Base-by-base conservation (phyloP, 1,284 basidiomycete genomes). In the Ceratobasidium sp. region DNA sequence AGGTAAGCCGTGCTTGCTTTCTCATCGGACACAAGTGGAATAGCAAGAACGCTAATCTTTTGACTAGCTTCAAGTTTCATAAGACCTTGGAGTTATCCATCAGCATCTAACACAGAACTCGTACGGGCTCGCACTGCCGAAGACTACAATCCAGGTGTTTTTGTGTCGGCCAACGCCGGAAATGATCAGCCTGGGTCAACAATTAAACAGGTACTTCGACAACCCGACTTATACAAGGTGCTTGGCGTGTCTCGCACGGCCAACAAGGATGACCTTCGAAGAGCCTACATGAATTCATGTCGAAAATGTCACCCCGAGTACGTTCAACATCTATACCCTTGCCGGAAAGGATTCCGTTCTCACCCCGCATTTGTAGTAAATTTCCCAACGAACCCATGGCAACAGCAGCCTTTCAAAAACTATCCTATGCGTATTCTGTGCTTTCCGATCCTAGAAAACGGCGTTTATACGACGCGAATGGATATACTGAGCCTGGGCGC, bases 221-320 rank as follows among this genome's bases (percentile, higher is more conserved):
- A 80, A 53, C 83, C 82, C 68, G 85, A 92, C 73, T 82, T 94
- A 38, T 94, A 94, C 78, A 79, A 82, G 55, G 87, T 94, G 34
- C 83, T 94, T 6, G 91, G 89, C 8, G 77, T 93, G 12, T 75
- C 81, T 34, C 83, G 82, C 68, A 81, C 81, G 8, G 77, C 82
- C 50, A 90, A 94, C 75, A 88, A 87, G 72, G 80, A 84, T 71
- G 77, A 85, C 31, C 81, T 94, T 31, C 80, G 93, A 42, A 81
- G 91, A 42, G 92, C 90, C 22, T 94, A 94, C 77, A 84, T 94
- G 54, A 81, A 84, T 0, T 81, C 91, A 49, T 93, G 90, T 76
- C 85, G 84, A 74, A 83, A 86, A 10, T 94, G 92, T 74, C 93
- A 94, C 75, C 93, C 92, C 77, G 92, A 94, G 91, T 92, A 71